phyloP scores from a whole-genome alignment of 2,329 filamentous ascomycete species.

The Ceratocystis alfenasii region DNA sequence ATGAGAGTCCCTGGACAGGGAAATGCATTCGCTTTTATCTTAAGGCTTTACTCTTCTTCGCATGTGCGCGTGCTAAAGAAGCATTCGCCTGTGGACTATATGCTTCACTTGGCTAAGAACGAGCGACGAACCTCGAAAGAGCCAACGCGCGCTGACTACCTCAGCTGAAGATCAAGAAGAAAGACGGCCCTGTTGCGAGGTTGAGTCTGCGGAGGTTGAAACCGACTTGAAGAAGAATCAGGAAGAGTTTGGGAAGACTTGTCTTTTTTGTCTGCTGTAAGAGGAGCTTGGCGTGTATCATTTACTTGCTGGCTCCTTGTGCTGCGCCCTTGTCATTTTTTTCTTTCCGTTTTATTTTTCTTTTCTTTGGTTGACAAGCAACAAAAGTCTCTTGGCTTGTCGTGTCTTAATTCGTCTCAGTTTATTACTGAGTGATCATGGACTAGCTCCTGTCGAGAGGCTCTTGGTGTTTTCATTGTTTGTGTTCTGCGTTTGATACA shows the following conservation, averaged over 20 bases:
- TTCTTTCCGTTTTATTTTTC: neutral
- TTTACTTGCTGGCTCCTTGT: neutral
- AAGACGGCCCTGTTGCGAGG: neutral
- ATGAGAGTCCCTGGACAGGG: no score
- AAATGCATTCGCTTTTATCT: no score
- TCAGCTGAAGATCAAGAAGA: neutral
- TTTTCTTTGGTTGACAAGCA: neutral
- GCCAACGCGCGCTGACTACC: neutral
- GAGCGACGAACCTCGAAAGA: no score
- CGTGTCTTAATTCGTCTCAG: neutral
- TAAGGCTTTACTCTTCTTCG: no score
- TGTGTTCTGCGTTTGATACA: slow-evolving; percentile 15
- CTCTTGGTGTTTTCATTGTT: slow-evolving; percentile 18
- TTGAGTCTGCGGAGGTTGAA: neutral
- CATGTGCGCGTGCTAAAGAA: no score
- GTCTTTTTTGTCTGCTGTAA: neutral
- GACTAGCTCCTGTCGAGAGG: neutral
- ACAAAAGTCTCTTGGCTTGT: no score
- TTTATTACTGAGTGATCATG: neutral
- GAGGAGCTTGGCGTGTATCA: no score
- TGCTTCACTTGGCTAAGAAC: no score
- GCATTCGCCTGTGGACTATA: no score
- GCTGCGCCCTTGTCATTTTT: neutral
- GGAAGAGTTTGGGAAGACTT: slow-evolving; percentile 18
- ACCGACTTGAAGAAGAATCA: slow-evolving; percentile 19